These are phyloP conservation scores for Trichosanthes truncata DNA, from an alignment of 306 rosid species.

Conservation along the genomic window DNA sequence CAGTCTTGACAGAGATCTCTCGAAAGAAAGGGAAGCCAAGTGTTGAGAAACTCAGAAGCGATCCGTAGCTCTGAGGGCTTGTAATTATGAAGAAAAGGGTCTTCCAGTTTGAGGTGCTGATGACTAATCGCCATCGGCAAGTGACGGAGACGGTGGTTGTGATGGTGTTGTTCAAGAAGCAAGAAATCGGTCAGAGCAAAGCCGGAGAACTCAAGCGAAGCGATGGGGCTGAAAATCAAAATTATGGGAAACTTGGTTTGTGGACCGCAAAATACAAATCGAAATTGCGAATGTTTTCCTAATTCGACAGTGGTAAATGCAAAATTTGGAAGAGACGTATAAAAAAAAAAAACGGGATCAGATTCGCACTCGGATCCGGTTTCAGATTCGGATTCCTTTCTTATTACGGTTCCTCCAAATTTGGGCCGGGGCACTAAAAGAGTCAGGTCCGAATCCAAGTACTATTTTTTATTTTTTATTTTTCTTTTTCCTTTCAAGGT, in stretches of 20 bases:
- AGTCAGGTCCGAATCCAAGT: not conserved
- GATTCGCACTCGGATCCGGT: not conserved
- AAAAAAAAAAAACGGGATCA: not conserved
- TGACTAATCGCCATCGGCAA: conserved; percentile 29
- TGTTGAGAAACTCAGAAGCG: conserved; percentile 75
- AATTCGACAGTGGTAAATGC: not conserved
- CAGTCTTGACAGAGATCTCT: conserved; percentile 68
- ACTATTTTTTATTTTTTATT: no score
- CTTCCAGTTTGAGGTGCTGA: conserved; percentile 11
- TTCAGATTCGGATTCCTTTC: not conserved
- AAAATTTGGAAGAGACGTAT: not conserved
- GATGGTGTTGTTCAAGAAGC: not conserved
- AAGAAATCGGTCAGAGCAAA: not conserved
- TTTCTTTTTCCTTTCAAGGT: no score
- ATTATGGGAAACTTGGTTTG: not conserved
- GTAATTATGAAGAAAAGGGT: conserved; percentile 51
- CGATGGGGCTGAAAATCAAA: not conserved
- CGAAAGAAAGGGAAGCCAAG: conserved; percentile 89
- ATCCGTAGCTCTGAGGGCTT: conserved; percentile 68
- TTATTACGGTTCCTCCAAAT: not conserved
- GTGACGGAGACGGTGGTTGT: not conserved
- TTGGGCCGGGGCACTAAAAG: not conserved
- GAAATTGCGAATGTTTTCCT: not conserved
- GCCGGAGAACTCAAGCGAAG: not conserved
- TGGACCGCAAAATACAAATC: not conserved